Percentiles rank a stretch among this genome's conserved stretches.
Conservation (phyloP, 345 rosid species). For the Limnanthes douglasii region DNA sequence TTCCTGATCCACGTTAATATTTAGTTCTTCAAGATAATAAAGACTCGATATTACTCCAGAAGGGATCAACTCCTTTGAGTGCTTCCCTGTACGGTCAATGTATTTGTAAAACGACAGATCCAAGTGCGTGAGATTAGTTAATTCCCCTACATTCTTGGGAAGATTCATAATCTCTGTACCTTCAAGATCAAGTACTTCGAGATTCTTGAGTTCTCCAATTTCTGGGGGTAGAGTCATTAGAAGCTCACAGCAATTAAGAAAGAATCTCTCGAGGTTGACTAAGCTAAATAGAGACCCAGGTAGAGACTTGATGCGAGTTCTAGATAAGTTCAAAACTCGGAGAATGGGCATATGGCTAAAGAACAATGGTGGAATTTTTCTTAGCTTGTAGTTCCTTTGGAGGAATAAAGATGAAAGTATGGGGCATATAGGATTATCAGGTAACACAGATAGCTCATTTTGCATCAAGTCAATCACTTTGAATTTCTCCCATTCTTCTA, state of each 20-base stretch:
- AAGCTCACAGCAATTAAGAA: constrained; percentile 5
- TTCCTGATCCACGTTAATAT: constrained; percentile 3
- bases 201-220: constrained; percentile 11
- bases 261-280: constrained; percentile 8
- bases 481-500: constrained; percentile 11
- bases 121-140: constrained; percentile 5
- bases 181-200: constrained; percentile 14
- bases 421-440: constrained; percentile 6
- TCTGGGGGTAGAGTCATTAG: constrained; percentile 9
- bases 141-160: constrained; percentile 1
- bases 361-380: constrained; percentile 7
- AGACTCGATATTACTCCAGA: constrained; percentile 3
- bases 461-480: constrained; percentile 6
- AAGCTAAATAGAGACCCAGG: constrained; percentile 11
- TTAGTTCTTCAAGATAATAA: background rate
- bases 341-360: constrained; percentile 9
- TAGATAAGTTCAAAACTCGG: constrained; percentile 11
- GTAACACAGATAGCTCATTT: constrained; percentile 7
- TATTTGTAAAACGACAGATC: constrained; percentile 7
- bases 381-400: constrained; percentile 9
- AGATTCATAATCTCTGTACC: constrained; percentile 5
- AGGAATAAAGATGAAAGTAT: background rate
- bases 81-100: background rate
- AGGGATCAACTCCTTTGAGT: constrained; percentile 1
- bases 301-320: constrained; percentile 16